Evolutionary conservation across 2,329 filamentous ascomycete species (phyloP).

Genomic region (Boeremia lycopersici): DNA sequence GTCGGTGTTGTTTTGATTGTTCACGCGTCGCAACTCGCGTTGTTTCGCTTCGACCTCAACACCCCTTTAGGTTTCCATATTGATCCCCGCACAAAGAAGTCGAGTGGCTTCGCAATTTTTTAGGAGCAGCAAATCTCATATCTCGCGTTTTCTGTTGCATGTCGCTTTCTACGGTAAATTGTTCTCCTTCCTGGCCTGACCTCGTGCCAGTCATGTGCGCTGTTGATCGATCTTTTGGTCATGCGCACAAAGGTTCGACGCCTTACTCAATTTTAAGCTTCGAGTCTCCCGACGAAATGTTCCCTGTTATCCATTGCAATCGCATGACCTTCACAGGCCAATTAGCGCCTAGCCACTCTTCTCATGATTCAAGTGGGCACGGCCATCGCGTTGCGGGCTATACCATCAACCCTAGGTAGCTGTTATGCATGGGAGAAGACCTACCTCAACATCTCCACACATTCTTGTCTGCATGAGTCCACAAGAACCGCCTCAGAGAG

Average conservation of each 20-base stretch:
- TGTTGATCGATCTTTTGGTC: not conserved
- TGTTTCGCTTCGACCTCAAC: constrained; percentile 11
- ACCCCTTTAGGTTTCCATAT: constrained; percentile 1
- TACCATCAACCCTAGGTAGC: no score
- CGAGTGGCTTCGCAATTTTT: not conserved
- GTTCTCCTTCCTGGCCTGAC: not conserved
- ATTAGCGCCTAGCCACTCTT: no score
- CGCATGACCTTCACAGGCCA: not conserved
- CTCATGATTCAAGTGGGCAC: no score
- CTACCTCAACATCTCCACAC: no score
- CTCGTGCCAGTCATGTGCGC: constrained; percentile 1
- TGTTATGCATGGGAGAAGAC: no score
- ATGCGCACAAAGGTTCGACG: not conserved
- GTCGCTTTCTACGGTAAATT: not conserved
- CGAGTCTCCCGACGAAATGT: not conserved
- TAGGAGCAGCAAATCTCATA: not conserved
- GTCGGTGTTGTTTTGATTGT: constrained; percentile 11
- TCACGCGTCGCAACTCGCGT: constrained; percentile 14
- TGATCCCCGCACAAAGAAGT: not conserved
- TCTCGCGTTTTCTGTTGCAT: not conserved
- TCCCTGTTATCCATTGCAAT: not conserved
- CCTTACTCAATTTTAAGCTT: not conserved
- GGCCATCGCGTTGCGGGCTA: no score
- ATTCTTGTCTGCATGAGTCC: no score
- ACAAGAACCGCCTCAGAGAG: no score